Percentiles rank a stretch among this genome's conserved stretches.
phyloP scores from a whole-genome alignment of 2,329 filamentous ascomycete species.

The Epichloe uncinata region DNA sequence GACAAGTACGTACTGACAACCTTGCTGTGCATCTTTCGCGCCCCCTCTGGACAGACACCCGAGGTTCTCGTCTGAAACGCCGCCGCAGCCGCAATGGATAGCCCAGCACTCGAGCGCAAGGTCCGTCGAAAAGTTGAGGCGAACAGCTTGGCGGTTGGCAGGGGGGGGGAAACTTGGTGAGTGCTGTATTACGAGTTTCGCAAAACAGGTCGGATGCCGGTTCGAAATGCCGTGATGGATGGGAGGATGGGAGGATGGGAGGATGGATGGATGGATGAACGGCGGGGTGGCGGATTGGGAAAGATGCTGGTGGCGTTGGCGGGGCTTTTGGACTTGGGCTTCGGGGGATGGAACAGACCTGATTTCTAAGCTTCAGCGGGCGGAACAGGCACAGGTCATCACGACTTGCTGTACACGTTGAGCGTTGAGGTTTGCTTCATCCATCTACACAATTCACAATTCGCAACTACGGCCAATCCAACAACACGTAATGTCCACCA shows the following conservation, averaged over 20 bases:
- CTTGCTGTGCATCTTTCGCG: constrained; percentile 75
- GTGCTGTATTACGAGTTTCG: too few relatives aligned
- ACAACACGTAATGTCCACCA: too few relatives aligned
- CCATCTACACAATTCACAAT: neutral
- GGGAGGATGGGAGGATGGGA: neutral
- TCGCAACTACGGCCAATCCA: neutral
- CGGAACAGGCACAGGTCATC: neutral
- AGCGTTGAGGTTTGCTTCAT: neutral
- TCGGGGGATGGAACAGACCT: neutral
- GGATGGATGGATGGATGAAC: neutral
- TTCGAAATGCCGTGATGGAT: neutral
- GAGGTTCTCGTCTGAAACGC: constrained; percentile 35
- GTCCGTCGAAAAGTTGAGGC: constrained; percentile 67
- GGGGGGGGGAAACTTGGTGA: too few relatives aligned
- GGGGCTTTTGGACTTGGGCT: too few relatives aligned
- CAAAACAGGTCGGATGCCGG: neutral
- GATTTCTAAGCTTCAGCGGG: constrained; percentile 10
- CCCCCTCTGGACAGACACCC: neutral
- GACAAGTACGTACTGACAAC: constrained; percentile 59
- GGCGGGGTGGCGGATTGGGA: too few relatives aligned
- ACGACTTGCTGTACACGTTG: neutral
- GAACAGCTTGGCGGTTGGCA: constrained; percentile 68
- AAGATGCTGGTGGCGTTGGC: too few relatives aligned
- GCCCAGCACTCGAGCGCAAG: constrained; percentile 60
- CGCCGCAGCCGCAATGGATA: constrained; percentile 58